These are phyloP conservation scores for Senecio squalidus DNA, from an alignment of 140 eudicot genomes.

Conservation along the genomic window DNA sequence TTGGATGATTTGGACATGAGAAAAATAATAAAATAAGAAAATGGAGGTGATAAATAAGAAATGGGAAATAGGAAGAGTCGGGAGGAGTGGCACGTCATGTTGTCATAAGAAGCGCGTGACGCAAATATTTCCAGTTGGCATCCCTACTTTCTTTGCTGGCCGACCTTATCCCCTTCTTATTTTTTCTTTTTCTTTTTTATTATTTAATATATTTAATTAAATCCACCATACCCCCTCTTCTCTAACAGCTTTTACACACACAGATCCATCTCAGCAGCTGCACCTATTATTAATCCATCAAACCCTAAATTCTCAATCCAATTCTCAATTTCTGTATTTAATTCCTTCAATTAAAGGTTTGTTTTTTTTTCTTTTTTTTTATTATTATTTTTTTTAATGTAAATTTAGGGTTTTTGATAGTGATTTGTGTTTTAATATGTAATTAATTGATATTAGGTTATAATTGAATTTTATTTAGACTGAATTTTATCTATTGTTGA, in stretches of 20 bases:
- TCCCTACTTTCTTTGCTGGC: conserved; percentile 38
- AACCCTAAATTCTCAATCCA: conserved; percentile 33
- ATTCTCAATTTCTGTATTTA: background rate
- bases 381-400: background rate
- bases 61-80: conserved; percentile 31
- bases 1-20: no score
- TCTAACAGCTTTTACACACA: conserved; percentile 32
- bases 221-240: conserved; percentile 14
- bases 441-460: background rate
- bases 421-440: background rate
- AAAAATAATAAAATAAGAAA: background rate
- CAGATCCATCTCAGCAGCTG: background rate
- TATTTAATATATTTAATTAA: background rate
- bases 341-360: background rate
- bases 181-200: background rate
- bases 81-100: conserved; percentile 35
- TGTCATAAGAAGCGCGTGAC: conserved; percentile 53
- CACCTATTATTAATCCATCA: no score
- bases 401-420: background rate
- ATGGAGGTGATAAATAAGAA: background rate
- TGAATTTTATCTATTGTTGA: conserved; percentile 22
- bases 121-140: conserved; percentile 48
- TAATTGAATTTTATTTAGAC: background rate
- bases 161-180: conserved; percentile 48
- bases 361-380: background rate